phyloP scores from a whole-genome alignment of 2,329 filamentous ascomycete genomes.

The Monilinia fructigena region DNA sequence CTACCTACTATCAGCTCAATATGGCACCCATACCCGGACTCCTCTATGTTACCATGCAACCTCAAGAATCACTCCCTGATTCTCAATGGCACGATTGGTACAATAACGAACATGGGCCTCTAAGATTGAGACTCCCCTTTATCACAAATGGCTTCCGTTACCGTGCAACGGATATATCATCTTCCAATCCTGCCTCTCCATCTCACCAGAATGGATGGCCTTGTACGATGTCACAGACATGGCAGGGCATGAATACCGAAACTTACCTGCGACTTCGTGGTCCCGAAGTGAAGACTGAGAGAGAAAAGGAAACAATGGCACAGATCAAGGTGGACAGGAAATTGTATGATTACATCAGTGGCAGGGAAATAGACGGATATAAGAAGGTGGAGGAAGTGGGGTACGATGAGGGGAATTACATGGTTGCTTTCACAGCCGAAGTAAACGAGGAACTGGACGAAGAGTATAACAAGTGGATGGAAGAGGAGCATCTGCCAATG shows the following conservation, averaged over 20 bases:
- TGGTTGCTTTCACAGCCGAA: constrained; percentile 60
- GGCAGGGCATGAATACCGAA: constrained; percentile 64
- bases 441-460: constrained; percentile 52
- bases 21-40: constrained; percentile 54
- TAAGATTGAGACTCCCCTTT: constrained; percentile 71
- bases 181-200: constrained; percentile 39
- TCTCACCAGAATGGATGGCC: constrained; percentile 67
- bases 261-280: constrained; percentile 67
- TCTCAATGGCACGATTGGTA: constrained; percentile 88
- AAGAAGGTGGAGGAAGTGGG: constrained; percentile 59
- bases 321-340: constrained; percentile 67
- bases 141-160: constrained; percentile 79
- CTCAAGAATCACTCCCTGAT: constrained; percentile 57
- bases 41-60: constrained; percentile 85
- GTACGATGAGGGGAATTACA: constrained; percentile 56
- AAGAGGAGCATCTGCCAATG: constrained; percentile 71
- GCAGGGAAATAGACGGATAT: constrained; percentile 56
- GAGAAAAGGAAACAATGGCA: constrained; percentile 61
- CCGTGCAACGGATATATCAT: constrained; percentile 56
- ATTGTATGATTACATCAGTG: constrained; percentile 66
- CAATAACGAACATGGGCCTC: constrained; percentile 87
- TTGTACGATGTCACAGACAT: constrained; percentile 80
- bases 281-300: constrained; percentile 53
- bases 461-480: constrained; percentile 67
- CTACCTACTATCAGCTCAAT: neutral